A percentile compares a stretch with the other conserved stretches of the same genome.
Evolutionary conservation across 2,329 filamentous ascomycete genomes (phyloP).

Genomic region (Colletotrichum plurivorum): DNA sequence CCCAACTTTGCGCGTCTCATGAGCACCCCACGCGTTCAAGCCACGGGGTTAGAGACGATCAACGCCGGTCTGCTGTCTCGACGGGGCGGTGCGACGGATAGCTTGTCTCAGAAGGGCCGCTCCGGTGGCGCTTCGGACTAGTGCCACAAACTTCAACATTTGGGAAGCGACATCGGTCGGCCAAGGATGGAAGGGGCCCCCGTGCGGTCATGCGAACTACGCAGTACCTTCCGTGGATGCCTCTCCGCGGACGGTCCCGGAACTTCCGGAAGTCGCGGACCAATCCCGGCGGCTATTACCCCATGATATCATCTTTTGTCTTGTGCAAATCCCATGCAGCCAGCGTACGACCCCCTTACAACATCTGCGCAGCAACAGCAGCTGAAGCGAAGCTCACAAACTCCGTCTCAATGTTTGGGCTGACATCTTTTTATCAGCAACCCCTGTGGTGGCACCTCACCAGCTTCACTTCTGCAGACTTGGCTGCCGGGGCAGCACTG

Average conservation of each 20-base stretch:
- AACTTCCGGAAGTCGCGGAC: slow-evolving; percentile 24
- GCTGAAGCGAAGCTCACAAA: not conserved
- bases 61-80: not conserved
- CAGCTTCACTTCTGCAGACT: not conserved
- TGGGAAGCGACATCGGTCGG: slow-evolving; percentile 5
- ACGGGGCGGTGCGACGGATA: not conserved
- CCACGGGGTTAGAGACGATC: slow-evolving; percentile 6
- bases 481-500: not conserved
- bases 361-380: not conserved
- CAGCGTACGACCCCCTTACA: slow-evolving; percentile 2
- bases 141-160: not conserved
- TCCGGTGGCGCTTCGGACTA: slow-evolving; percentile 8
- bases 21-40: slow-evolving; percentile 23
- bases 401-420: slow-evolving; percentile 1
- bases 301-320: slow-evolving; percentile 23
- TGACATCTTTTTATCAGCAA: not conserved
- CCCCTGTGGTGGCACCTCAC: slow-evolving; percentile 8
- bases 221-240: slow-evolving; percentile 30
- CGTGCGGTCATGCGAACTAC: slow-evolving; percentile 21
- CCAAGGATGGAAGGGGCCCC: not conserved
- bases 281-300: not conserved
- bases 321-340: slow-evolving; percentile 20
- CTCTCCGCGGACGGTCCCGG: slow-evolving; percentile 25
- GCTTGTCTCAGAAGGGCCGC: slow-evolving; percentile 18
- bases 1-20: not conserved